Percentiles rank a stretch among this genome's conserved stretches.
phyloP scores from a whole-genome alignment of 2,329 filamentous ascomycete species.

The Penicillium concentricum region DNA sequence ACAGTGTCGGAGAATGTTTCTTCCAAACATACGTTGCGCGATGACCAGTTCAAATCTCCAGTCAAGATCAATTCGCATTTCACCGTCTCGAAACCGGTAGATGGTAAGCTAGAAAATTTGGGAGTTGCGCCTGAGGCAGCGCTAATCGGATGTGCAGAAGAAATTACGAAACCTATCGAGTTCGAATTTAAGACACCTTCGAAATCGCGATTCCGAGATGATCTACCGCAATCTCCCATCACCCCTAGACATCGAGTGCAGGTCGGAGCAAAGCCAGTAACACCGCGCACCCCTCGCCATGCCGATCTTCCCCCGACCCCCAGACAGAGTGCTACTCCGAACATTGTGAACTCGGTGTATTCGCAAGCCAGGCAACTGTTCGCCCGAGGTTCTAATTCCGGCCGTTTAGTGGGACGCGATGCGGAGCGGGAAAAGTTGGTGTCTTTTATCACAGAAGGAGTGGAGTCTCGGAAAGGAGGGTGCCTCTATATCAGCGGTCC shows the following conservation, averaged over 20 bases:
- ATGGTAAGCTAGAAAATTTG: conserved; percentile 28
- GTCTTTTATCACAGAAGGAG: conserved; percentile 65
- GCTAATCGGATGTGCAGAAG: conserved; percentile 37
- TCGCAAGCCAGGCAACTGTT: conserved; percentile 86
- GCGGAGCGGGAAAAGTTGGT: conserved; percentile 64
- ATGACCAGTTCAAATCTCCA: conserved; percentile 46
- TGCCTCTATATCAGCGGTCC: conserved; percentile 95
- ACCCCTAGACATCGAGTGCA: conserved; percentile 85
- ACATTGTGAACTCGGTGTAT: conserved; percentile 71
- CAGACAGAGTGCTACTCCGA: conserved; percentile 68
- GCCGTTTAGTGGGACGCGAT: conserved; percentile 75
- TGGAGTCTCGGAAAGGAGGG: conserved; percentile 63
- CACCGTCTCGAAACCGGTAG: conserved; percentile 39
- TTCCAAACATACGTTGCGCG: conserved; percentile 49
- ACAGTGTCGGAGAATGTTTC: conserved; percentile 38
- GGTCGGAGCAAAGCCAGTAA: conserved; percentile 70
- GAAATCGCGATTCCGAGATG: conserved; percentile 70
- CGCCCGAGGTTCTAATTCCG: conserved; percentile 71
- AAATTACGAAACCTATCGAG: conserved; percentile 40
- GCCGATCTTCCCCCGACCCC: conserved; percentile 23
- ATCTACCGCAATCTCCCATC: conserved; percentile 65
- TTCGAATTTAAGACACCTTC: conserved; percentile 48
- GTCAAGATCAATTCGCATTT: conserved; percentile 49
- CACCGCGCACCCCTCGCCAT: conserved; percentile 66
- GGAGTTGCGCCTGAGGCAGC: neutral